Base-by-base conservation (phyloP, 2,329 filamentous ascomycete species). In the Aspergillus phoenicis region DNA sequence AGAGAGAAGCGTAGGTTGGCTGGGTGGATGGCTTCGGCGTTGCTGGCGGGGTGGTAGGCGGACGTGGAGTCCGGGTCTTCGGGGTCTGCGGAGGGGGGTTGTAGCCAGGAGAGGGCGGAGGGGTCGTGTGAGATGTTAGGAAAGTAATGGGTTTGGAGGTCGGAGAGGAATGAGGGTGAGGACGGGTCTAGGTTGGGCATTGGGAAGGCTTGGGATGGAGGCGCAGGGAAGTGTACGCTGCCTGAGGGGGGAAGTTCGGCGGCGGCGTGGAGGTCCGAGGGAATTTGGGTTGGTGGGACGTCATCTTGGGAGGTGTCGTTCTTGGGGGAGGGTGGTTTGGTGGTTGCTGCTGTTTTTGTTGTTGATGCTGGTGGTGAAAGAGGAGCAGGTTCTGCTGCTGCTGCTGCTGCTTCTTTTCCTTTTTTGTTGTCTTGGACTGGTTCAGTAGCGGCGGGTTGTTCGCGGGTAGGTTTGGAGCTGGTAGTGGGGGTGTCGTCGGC, bases 121-220 rank as follows among this genome's bases (percentile, higher is more conserved):
- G 93, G 93, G 75, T 97, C 91, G 58, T 93, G 87, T 2, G 93
- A 87, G 1, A 97, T 88, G 64, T 88, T 86, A 11, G 95, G 93
- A 77, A 97, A 99, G 84, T 97, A 99, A 76, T 97, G 97, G 22
- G 87, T 80, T 81, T 97, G 93, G 5, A 99, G 86, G 59, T 91
- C 89, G 51, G 86, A 79, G 60, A 98, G 87, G 79, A 98, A 98
- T 71, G 91, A 83, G 0, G 91, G 89, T 61, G 93, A 91, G 39
- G 86, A 82, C 0, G 93, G 93, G 74, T 98, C 91, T 64, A 98
- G 89, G 61, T 92, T 89, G 10, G 90, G 90, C 70, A 78, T 77
- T 2, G 83, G 75, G 22, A 82, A 68, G 75, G 82, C 38, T 68
- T 78, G 65, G 67, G 79, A 66, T 60, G 81, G 71, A 22, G 80